Conservation (phyloP, 2,329 filamentous ascomycete genomes). For the Arachnopeziza araneosa region DNA sequence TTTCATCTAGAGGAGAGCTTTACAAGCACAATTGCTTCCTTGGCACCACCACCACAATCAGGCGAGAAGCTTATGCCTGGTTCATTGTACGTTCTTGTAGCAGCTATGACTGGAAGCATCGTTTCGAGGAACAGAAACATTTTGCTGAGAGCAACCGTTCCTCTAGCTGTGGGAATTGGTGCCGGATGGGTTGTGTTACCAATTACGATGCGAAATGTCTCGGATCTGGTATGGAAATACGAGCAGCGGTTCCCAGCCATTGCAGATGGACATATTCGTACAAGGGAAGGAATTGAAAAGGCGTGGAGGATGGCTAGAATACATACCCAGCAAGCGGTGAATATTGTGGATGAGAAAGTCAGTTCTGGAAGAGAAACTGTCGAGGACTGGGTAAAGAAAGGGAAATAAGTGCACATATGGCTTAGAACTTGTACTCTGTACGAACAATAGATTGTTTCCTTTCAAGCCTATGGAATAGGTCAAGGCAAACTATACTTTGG, state of each 20-base stretch:
- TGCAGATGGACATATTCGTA: constrained; percentile 71
- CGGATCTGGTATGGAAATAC: constrained; percentile 82
- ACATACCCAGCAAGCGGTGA: constrained; percentile 64
- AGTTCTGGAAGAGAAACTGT: constrained; percentile 67
- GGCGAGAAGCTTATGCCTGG: constrained; percentile 89
- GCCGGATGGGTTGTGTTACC: constrained; percentile 83
- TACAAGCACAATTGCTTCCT: constrained; percentile 79
- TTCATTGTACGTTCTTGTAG: constrained; percentile 84
- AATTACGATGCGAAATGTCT: constrained; percentile 83
- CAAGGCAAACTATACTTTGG: neutral
- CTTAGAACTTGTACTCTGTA: neutral
- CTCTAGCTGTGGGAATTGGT: constrained; percentile 72
- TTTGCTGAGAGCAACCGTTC: constrained; percentile 69
- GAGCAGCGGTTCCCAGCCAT: constrained; percentile 83
- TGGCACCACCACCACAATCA: constrained; percentile 79
- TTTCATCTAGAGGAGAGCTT: constrained; percentile 85
- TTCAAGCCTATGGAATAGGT: neutral
- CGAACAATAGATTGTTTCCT: neutral
- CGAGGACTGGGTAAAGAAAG: constrained; percentile 89
- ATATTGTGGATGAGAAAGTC: constrained; percentile 77
- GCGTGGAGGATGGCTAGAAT: constrained; percentile 69
- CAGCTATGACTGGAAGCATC: constrained; percentile 92
- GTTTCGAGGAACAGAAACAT: constrained; percentile 83
- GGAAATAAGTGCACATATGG: constrained; percentile 33
- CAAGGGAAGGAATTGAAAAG: constrained; percentile 63